phyloP scores from a whole-genome alignment of 345 rosid genomes.

The Streptanthus diversifolius region DNA sequence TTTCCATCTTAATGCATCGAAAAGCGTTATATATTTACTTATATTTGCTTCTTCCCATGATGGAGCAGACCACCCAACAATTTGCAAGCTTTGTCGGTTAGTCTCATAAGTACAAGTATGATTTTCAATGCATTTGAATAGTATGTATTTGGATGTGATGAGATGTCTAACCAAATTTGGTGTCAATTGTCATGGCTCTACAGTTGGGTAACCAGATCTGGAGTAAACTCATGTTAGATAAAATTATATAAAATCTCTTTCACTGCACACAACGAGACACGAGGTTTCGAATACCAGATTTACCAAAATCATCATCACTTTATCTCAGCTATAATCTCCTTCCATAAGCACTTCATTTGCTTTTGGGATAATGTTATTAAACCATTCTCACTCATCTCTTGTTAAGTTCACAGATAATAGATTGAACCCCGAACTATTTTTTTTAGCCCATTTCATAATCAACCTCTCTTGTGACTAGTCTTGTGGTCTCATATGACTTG shows the following conservation, averaged over 20 bases:
- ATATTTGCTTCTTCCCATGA: neutral
- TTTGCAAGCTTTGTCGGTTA: neutral
- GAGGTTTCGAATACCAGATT: neutral
- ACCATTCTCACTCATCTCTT: neutral
- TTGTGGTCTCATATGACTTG: neutral
- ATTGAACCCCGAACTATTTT: neutral
- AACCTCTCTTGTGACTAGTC: neutral
- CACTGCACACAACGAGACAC: neutral
- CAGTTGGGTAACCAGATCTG: neutral
- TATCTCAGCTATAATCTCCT: neutral
- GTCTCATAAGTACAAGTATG: neutral
- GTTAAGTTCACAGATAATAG: neutral
- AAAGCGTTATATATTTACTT: neutral
- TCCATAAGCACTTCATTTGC: neutral
- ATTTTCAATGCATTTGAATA: neutral
- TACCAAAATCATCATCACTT: neutral
- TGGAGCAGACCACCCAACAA: neutral
- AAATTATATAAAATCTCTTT: neutral
- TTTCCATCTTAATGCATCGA: neutral
- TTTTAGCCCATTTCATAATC: neutral
- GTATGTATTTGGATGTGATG: neutral
- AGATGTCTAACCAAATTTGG: neutral
- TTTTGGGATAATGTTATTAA: neutral
- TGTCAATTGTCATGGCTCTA: neutral
- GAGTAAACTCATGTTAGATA: neutral